Evolutionary conservation across 208 protist species (phyloP), one percentile per base, ranked within the genome.

Genomic region (Trypanosoma platydactyli): DNA sequence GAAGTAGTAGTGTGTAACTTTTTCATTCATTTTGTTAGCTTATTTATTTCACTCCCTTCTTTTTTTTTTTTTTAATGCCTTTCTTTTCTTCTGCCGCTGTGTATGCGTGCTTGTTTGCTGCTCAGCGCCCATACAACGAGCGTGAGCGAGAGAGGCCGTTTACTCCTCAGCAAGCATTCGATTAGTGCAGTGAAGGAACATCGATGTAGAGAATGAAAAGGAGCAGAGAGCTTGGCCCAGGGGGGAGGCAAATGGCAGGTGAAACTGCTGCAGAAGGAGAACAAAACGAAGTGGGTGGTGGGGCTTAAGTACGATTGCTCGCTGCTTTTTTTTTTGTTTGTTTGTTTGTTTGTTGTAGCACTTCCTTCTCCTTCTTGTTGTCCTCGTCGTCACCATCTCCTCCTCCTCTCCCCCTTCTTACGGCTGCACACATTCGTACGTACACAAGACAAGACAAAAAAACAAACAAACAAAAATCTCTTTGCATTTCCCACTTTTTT

Each of bases 11-110:
- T 50, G 6, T 48, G 30, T 58, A 27, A 58, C 50, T 67, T 58
- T 67, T 55, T 57, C 9, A 50, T 62, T 62, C 50, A 12, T 6
- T 54, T 52, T 20, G 49, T 13, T 62, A 33, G 11, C 13, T 9
- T 54, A 22, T 54, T 7, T 54, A 6, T 54, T 13, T 4, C 5
- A 22, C 9, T 38, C 33, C 9, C 33, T 38, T 9, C 9, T 38
- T 38, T 54, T 35, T 54, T 35, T 33, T 54, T 22, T 54, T 54
- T 54, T 33, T 27, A 12, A 1, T 22, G 16, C 24, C 16, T 27
- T 11, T 12, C 49, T 27, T 27, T 20, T 27, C 48, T 7, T 52
- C 13, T 27, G 3, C 51, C 18, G 2, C 22, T 53, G 22, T 30
- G 27, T 20, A 53, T 27, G 48, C 48, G 48, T 25, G 48, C 48